A percentile compares a stretch with the other conserved stretches of the same genome.
phyloP scores from a whole-genome alignment of 2,329 filamentous ascomycete genomes.

The Dactylellina sp. region DNA sequence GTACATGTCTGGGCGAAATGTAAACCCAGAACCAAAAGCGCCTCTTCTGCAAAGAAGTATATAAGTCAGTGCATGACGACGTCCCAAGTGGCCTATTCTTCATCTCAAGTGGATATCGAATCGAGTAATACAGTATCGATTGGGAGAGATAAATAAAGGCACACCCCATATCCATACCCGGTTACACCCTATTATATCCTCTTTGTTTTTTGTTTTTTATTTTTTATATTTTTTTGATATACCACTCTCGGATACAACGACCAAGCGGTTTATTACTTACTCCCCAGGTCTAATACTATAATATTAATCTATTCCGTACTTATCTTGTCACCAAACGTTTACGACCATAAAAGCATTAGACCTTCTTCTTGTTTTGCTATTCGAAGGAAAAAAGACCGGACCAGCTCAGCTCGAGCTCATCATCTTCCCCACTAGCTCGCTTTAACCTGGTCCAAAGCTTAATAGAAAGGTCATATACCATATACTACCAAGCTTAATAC shows the following conservation, averaged over 20 bases:
- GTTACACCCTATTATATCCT: background rate
- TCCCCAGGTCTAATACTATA: slow-evolving; percentile 2
- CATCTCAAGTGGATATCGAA: background rate
- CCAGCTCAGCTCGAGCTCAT: background rate
- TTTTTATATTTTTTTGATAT: too few relatives aligned
- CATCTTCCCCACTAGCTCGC: too few relatives aligned
- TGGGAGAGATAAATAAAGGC: background rate
- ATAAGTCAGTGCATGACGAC: slow-evolving; percentile 11
- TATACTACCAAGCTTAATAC: too few relatives aligned
- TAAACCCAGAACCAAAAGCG: slow-evolving; percentile 13
- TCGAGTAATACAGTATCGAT: slow-evolving; percentile 15
- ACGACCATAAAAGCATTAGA: background rate
- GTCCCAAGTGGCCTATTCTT: background rate
- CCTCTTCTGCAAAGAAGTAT: slow-evolving; percentile 10
- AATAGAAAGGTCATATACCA: too few relatives aligned
- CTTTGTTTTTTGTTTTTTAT: background rate
- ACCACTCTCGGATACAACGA: too few relatives aligned
- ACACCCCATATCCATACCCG: too few relatives aligned
- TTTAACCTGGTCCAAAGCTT: too few relatives aligned
- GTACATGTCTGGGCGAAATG: slow-evolving; percentile 3
- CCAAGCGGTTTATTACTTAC: background rate
- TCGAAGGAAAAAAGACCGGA: too few relatives aligned
- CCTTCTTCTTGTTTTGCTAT: background rate
- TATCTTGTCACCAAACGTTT: too few relatives aligned
- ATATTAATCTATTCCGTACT: slow-evolving; percentile 10